A percentile compares a stretch with the other conserved stretches of the same genome.
Conservation (phyloP, 2,329 filamentous ascomycete species). For the Verruconis gallopava region DNA sequence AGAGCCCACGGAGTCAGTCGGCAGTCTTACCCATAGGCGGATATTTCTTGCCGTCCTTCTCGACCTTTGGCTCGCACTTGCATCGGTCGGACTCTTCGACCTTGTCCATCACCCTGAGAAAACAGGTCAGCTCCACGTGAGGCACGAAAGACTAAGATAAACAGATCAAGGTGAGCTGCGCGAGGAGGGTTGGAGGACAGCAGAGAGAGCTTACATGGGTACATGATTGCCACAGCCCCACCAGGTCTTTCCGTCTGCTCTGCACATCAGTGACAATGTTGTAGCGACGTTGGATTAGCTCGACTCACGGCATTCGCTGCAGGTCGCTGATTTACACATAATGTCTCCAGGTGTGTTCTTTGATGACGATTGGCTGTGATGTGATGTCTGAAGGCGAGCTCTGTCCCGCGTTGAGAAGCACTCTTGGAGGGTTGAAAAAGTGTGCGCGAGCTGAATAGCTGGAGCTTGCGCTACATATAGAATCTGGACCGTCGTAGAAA, state of each 20-base stretch:
- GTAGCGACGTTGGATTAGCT: not conserved
- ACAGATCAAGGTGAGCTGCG: not conserved
- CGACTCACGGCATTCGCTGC: constrained; percentile 48
- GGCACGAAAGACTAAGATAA: not conserved
- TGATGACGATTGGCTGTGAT: too few relatives aligned
- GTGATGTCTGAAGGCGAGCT: too few relatives aligned
- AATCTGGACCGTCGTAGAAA: too few relatives aligned
- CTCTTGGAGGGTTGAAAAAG: too few relatives aligned
- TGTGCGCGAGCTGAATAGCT: too few relatives aligned
- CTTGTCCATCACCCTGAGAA: constrained; percentile 43
- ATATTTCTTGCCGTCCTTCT: constrained; percentile 47
- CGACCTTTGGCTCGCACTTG: constrained; percentile 50
- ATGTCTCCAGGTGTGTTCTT: too few relatives aligned
- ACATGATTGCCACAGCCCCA: constrained; percentile 53
- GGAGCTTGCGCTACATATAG: too few relatives aligned
- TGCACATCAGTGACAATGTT: constrained; percentile 8
- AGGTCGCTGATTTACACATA: constrained; percentile 56
- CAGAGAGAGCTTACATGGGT: constrained; percentile 22
- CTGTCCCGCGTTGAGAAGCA: too few relatives aligned
- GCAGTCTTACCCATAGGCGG: constrained; percentile 43
- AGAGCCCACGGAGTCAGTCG: constrained; percentile 19
- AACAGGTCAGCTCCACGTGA: not conserved
- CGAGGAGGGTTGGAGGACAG: too few relatives aligned
- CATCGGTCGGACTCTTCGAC: constrained; percentile 49
- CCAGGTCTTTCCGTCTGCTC: constrained; percentile 47